Conservation (phyloP, 2,329 filamentous ascomycete genomes). For the Penicillium sp. region DNA sequence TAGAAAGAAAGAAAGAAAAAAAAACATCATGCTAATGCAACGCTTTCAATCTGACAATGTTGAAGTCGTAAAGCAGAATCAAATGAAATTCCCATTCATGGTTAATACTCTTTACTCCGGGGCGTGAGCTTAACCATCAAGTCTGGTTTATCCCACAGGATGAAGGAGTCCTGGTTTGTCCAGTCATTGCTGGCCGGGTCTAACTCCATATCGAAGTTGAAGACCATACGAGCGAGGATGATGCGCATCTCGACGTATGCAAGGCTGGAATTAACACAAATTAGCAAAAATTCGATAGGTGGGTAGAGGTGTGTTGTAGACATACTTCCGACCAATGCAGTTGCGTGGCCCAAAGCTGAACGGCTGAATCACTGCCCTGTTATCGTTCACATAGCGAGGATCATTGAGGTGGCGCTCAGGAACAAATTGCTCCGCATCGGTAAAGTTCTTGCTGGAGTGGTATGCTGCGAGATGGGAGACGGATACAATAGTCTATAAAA, state of each 20-base stretch:
- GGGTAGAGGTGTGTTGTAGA: neutral
- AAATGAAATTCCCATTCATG: too few species aligned
- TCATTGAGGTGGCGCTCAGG: constrained; percentile 25
- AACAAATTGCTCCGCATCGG: constrained; percentile 10
- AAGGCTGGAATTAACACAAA: neutral
- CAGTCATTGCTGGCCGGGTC: neutral
- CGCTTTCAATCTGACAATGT: neutral
- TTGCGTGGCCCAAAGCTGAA: constrained; percentile 56
- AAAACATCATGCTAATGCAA: neutral
- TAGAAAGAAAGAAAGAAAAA: too few species aligned
- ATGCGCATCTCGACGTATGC: constrained; percentile 1
- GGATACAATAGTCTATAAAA: constrained; percentile 44
- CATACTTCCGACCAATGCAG: constrained; percentile 48
- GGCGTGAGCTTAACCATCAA: constrained; percentile 4
- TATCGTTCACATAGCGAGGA: constrained; percentile 47
- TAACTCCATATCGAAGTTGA: neutral
- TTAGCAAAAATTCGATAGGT: neutral
- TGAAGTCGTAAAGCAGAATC: too few species aligned
- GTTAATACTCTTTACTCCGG: neutral
- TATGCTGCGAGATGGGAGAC: constrained; percentile 51
- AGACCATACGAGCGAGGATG: neutral
- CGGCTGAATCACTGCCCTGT: constrained; percentile 51
- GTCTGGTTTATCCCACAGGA: constrained; percentile 7
- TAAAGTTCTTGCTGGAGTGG: constrained; percentile 29
- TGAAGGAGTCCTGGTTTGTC: constrained; percentile 1